A percentile compares a stretch with the other conserved stretches of the same genome.
Conservation (phyloP, 192 early-diverging fungal genomes). For the Backusella macrospora region DNA sequence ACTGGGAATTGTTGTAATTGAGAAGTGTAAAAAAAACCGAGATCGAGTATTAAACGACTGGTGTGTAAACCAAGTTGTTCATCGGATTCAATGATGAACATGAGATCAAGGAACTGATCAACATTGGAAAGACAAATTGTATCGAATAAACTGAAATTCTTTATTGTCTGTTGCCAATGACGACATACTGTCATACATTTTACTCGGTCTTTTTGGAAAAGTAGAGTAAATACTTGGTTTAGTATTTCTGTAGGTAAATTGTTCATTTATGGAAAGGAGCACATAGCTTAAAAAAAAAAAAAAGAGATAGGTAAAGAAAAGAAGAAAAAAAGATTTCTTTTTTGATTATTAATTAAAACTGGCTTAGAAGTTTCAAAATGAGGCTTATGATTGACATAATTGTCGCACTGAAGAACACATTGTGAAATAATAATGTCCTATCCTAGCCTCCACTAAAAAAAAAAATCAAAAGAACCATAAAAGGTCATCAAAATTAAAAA, state of each 20-base stretch:
- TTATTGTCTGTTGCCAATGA: background rate
- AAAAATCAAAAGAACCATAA: too few species aligned
- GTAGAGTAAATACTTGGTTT: background rate
- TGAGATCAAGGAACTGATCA: background rate
- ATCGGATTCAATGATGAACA: background rate
- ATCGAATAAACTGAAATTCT: background rate
- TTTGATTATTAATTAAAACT: too few species aligned
- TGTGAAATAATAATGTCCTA: too few species aligned
- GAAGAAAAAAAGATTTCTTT: too few species aligned
- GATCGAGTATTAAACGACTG: background rate
- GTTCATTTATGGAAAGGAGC: background rate
- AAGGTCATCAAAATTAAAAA: too few species aligned
- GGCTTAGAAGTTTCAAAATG: too few species aligned
- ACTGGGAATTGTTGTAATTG: background rate
- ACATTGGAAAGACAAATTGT: background rate
- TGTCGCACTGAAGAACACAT: too few species aligned
- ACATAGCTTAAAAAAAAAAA: too few species aligned
- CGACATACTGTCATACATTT: background rate
- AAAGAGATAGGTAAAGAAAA: too few species aligned
- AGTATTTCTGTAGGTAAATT: background rate
- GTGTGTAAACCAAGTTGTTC: background rate
- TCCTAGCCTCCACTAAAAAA: too few species aligned
- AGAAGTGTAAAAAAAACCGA: background rate
- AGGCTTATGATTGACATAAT: too few species aligned
- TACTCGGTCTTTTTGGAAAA: background rate